phyloP scores from a whole-genome alignment of 257 asterid genomes.

The Solanum commersonii region DNA sequence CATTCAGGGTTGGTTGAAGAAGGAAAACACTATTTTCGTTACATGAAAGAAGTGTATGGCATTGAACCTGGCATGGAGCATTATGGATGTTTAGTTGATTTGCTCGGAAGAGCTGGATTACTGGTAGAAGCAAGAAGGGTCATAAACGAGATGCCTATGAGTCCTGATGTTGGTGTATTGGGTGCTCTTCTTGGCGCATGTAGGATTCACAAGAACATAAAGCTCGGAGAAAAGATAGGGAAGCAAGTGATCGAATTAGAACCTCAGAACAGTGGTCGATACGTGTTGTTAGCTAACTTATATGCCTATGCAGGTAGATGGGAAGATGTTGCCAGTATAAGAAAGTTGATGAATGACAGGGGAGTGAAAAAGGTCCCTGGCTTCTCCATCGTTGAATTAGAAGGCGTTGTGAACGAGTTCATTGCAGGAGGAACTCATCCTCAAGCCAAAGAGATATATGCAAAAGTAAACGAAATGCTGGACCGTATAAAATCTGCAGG shows the following conservation, averaged over 20 bases:
- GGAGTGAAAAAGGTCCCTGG: conserved; percentile 77
- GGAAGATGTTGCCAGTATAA: conserved; percentile 58
- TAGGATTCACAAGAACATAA: conserved; percentile 54
- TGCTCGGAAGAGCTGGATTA: conserved; percentile 81
- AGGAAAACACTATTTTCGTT: conserved; percentile 45
- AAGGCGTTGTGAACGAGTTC: conserved; percentile 47
- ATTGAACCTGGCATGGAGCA: conserved; percentile 72
- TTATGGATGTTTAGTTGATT: conserved; percentile 79
- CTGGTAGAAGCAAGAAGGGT: conserved; percentile 53
- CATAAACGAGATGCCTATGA: conserved; percentile 57
- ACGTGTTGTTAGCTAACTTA: conserved; percentile 61
- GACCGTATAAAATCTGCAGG: conserved; percentile 34
- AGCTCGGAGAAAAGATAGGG: conserved; percentile 65
- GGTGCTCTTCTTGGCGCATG: conserved; percentile 94
- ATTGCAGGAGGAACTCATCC: conserved; percentile 74
- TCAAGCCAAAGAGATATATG: conserved; percentile 50
- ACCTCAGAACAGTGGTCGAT: conserved; percentile 74
- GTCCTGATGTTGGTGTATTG: conserved; percentile 57
- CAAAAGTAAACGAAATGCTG: conserved; percentile 54
- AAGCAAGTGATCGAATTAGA: conserved; percentile 54
- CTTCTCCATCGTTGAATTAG: conserved; percentile 47
- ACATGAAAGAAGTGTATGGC: conserved; percentile 45
- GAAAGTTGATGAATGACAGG: conserved; percentile 80
- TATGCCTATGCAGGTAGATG: conserved; percentile 66
- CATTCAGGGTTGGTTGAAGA: conserved; percentile 73